Percentiles rank a stretch among this genome's conserved stretches.
These are phyloP conservation scores for Amoeboradix gromovi DNA, from an alignment of 371 early-diverging fungal species.

Conservation along the genomic window DNA sequence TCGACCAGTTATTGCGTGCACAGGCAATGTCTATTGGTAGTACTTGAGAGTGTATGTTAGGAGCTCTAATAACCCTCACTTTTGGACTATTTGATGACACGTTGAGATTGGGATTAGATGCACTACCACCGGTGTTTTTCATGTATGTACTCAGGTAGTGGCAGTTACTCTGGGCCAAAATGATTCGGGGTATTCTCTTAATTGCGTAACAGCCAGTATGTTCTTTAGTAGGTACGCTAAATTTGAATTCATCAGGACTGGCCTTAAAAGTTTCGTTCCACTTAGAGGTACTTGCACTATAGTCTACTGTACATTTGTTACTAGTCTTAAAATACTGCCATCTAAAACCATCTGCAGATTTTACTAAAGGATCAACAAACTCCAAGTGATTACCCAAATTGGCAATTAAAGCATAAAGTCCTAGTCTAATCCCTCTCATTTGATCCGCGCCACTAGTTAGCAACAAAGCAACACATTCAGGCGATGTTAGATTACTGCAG, in stretches of 20 bases:
- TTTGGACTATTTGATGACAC: neutral
- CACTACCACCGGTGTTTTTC: no score
- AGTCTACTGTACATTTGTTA: neutral
- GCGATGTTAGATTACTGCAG: neutral
- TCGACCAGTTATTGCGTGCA: neutral
- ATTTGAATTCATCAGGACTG: neutral
- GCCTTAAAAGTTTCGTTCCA: neutral
- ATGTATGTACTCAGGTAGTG: neutral
- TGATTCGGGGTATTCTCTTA: neutral
- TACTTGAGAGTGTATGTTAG: neutral
- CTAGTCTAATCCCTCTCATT: neutral
- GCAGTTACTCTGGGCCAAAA: neutral
- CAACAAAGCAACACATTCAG: neutral
- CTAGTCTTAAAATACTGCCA: neutral
- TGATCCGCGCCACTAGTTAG: neutral
- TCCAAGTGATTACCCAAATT: neutral
- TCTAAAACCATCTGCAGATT: neutral
- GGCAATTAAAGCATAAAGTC: neutral
- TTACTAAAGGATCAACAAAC: neutral
- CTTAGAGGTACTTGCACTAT: neutral
- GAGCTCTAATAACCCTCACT: neutral
- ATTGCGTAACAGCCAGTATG: neutral
- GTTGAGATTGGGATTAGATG: no score
- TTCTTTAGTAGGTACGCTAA: neutral
- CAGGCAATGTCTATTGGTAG: neutral